Conservation (phyloP, 1,139 yeast species). For the Kodamaea plutei region DNA sequence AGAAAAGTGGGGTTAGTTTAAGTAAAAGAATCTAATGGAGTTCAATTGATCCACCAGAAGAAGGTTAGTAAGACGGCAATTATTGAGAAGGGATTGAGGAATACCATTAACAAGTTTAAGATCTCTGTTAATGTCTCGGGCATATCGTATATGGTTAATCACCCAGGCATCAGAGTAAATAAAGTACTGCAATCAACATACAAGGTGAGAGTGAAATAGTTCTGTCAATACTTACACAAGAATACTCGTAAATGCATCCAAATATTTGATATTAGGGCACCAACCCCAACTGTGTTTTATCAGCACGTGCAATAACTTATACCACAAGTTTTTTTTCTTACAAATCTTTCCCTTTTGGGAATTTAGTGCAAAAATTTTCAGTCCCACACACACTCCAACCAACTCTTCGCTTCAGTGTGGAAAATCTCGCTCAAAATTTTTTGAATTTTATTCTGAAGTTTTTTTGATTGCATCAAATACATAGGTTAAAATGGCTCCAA, state of each 20-base stretch:
- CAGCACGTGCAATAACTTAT: not conserved
- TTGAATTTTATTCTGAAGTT: slow-evolving; percentile 6
- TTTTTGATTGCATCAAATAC: slow-evolving; percentile 11
- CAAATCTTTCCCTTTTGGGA: slow-evolving; percentile 1
- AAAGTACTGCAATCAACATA: too few species aligned
- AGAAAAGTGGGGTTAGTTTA: not conserved
- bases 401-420: slow-evolving; percentile 5
- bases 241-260: too few species aligned
- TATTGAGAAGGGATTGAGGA: too few species aligned
- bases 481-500: slow-evolving; percentile 31
- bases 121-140: too few species aligned
- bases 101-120: too few species aligned
- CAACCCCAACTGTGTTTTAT: too few species aligned
- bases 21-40: not conserved
- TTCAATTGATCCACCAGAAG: too few species aligned
- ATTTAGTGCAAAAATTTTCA: slow-evolving; percentile 10
- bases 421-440: slow-evolving; percentile 7
- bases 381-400: slow-evolving; percentile 3
- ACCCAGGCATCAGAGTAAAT: too few species aligned
- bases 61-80: too few species aligned
- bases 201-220: too few species aligned
- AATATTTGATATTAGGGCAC: not conserved
- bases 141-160: too few species aligned
- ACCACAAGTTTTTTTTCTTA: not conserved
- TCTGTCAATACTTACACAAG: too few species aligned